Evolutionary conservation across 345 rosid genomes (phyloP).

Genomic region (Erucastrum elatum): DNA sequence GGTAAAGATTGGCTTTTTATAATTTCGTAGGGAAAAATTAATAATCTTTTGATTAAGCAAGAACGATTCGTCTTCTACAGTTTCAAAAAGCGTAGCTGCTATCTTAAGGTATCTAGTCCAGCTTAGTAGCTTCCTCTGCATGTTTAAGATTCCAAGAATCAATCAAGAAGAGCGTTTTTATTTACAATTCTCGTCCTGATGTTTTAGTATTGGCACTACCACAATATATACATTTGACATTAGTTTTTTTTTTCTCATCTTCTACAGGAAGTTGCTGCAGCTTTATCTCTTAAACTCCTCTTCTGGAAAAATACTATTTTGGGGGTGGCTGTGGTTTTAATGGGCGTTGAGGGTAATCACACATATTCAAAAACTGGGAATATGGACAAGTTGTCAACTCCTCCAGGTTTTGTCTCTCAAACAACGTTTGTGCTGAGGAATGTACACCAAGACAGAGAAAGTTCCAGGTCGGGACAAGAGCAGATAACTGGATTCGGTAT

Average conservation of each 20-base stretch:
- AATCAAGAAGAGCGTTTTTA: background rate
- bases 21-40: background rate
- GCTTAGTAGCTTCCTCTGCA: background rate
- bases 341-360: conserved; percentile 6
- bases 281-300: conserved; percentile 1
- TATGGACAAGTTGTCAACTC: conserved; percentile 26
- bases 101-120: conserved; percentile 1
- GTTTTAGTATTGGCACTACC: background rate
- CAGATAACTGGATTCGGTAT: conserved; percentile 3
- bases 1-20: conserved; percentile 6
- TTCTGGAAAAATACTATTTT: background rate
- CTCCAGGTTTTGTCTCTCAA: conserved; percentile 35
- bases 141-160: background rate
- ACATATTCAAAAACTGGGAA: conserved; percentile 3
- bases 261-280: conserved; percentile 3
- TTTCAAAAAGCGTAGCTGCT: background rate
- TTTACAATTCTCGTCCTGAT: background rate
- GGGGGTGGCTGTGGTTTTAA: conserved; percentile 12
- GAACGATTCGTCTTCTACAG: background rate
- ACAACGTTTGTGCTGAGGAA: conserved; percentile 33
- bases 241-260: background rate
- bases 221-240: background rate
- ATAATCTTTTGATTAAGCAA: background rate
- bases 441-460: conserved; percentile 16
- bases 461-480: conserved; percentile 15